Base-by-base conservation (phyloP, 1,139 yeast species). In the Zygotorulaspora mrakii region DNA sequence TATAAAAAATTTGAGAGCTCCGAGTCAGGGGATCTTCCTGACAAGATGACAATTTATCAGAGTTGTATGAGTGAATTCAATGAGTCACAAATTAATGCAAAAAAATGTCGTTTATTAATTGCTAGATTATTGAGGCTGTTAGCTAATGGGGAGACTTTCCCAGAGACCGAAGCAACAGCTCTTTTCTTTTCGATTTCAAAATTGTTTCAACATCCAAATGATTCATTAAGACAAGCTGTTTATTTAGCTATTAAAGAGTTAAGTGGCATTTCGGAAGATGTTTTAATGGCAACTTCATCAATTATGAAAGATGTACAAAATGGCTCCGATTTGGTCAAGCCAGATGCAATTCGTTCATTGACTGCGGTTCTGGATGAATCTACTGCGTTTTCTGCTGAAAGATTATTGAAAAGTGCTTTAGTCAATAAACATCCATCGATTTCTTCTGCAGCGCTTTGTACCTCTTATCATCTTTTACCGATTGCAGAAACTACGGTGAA, bases 281-380 rank as follows among this genome's bases (percentile, higher is more conserved):
- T 87, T 40, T 77, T 91, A 65, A 94, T 91, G 97, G 96, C 91
- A 23, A 91, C 98, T 22, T 86, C 96, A 5, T 86, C 96, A 14
- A 89, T 91, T 58, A 94, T 91, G 96, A 89, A 89, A 69, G 98
- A 91, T 67, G 86, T 91, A 45, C 96, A 94, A 67, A 81, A 82
- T 46, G 89, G 89, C 50, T 95, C 87, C 49, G 72, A 79, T 49
- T 71, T 88, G 45, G 88, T 83, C 66, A 87, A 89, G 61, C 96
- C 98, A 42, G 84, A 91, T 63, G 97, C 99, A 22, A 84, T 91
- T 52, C 79, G 98, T 62, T 85, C 98, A 0, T 74, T 91, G 55
- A 79, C 89, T 14, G 77, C 94, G 54, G 95, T 91, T 33, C 75
- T 94, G 59, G 98, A 91, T 62, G 84, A 89, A 25, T 77, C 95